A percentile compares a stretch with the other conserved stretches of the same genome.
These are phyloP conservation scores for Stephania yunnanensis DNA, from an alignment of 164 flowering plant genomes.

Conservation along the genomic window DNA sequence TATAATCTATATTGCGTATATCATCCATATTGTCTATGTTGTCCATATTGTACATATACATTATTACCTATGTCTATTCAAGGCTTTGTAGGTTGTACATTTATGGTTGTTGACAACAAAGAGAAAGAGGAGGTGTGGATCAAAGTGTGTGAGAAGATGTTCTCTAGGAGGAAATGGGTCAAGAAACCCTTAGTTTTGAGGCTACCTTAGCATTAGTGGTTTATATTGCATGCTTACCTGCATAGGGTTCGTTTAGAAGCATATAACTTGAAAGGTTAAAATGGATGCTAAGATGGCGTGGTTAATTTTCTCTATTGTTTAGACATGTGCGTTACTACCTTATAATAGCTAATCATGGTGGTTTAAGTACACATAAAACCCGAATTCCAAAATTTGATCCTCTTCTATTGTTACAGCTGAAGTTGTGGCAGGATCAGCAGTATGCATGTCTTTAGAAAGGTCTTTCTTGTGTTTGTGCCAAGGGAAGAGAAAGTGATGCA, in stretches of 20 bases:
- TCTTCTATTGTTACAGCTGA: slow-evolving; percentile 60
- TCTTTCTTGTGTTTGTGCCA: slow-evolving; percentile 98
- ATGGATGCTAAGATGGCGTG: background rate
- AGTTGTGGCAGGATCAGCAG: slow-evolving; percentile 96
- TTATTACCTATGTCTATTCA: too few species aligned
- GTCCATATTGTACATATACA: too few species aligned
- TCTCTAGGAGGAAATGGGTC: too few species aligned
- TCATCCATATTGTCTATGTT: too few species aligned
- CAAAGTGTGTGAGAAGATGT: too few species aligned
- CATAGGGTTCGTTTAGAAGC: too few species aligned
- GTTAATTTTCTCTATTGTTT: background rate
- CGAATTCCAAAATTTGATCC: slow-evolving; percentile 16
- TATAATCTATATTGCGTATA: too few species aligned
- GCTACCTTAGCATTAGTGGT: background rate
- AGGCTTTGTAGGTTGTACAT: too few species aligned
- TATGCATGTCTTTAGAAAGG: slow-evolving; percentile 90
- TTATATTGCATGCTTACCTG: background rate
- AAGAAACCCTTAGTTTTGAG: too few species aligned
- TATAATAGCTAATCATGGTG: slow-evolving; percentile 1
- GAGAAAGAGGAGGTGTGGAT: too few species aligned
- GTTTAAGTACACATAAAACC: background rate
- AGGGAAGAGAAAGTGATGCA: slow-evolving; percentile 82
- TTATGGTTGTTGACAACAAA: too few species aligned
- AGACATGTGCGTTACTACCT: background rate
- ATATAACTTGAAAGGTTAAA: too few species aligned